These are phyloP conservation scores for Macrotyloma uniflorum DNA, from an alignment of 306 rosid species.

Conservation along the genomic window DNA sequence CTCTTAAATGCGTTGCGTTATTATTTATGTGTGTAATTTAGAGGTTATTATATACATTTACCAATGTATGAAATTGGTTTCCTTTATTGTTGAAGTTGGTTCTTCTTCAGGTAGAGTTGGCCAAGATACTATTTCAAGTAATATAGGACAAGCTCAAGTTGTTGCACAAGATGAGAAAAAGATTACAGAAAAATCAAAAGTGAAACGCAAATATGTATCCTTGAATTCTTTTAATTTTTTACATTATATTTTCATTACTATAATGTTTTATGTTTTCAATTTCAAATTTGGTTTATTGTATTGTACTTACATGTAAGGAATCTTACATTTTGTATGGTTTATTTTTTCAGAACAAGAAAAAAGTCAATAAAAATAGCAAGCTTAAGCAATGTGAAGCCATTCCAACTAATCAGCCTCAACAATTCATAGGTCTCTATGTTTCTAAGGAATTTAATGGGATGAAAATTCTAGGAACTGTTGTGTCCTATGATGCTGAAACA, in stretches of 20 bases:
- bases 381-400: neutral
- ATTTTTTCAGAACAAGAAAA: constrained; percentile 3
- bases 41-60: neutral
- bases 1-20: no score
- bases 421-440: neutral
- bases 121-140: neutral
- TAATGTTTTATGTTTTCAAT: neutral
- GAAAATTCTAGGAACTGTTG: neutral
- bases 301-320: neutral
- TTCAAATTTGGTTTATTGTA: neutral
- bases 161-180: neutral
- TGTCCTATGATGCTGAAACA: neutral
- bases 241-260: neutral
- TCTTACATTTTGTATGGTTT: neutral
- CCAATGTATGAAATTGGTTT: neutral
- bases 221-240: neutral
- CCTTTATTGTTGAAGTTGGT: neutral
- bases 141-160: neutral
- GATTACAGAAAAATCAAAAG: neutral
- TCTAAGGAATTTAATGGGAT: neutral
- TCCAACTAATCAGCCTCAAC: neutral
- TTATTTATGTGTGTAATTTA: neutral
- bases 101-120: neutral
- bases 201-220: neutral
- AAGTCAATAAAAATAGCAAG: neutral